Conservation (phyloP, 306 rosid species). For the Malus domestica region ASM211411v1 NC_041803.1:10118001-10118500, state of each 20-base stretch:
- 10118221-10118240: not conserved
- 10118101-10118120: conserved; percentile 82
- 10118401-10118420: not conserved
- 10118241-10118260: not conserved
- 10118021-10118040: not conserved
- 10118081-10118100: conserved; percentile 89
- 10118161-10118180: conserved; percentile 67
- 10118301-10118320: not conserved
- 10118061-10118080: conserved; percentile 9
- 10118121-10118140: conserved; percentile 99
- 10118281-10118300: not conserved
- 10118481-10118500: not conserved
- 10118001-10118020: not conserved
- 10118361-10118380: no score
- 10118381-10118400: not conserved
- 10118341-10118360: no score
- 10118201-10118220: not conserved
- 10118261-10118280: not conserved
- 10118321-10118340: not conserved
- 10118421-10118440: not conserved
- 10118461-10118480: not conserved
- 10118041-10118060: not conserved
- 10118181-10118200: conserved; percentile 62
- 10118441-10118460: not conserved
- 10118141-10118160: conserved; percentile 95